A percentile compares a stretch with the other conserved stretches of the same genome.
Conservation (phyloP, 2,329 filamentous ascomycete species). For the Fusarium cicatricum region DNA sequence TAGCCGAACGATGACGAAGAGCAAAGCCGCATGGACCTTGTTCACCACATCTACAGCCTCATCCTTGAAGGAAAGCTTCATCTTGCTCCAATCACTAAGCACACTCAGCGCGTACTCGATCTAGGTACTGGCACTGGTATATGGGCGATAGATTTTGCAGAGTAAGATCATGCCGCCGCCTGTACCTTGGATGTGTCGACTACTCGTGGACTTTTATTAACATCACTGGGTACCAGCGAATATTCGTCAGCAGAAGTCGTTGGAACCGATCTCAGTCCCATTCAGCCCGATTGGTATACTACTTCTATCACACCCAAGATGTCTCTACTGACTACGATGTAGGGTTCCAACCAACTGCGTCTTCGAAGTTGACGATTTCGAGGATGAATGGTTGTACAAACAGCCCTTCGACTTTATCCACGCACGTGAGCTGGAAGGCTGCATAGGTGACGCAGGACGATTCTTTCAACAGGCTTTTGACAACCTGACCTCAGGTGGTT, state of each 20-base stretch:
- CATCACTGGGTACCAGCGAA: background rate
- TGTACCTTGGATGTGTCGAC: accelerated
- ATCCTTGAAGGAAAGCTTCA: slow-evolving; percentile 18
- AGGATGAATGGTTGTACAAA: slow-evolving; percentile 21
- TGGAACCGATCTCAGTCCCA: slow-evolving; percentile 25
- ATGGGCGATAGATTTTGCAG: slow-evolving; percentile 28
- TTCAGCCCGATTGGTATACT: slow-evolving; percentile 22
- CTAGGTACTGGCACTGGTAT: slow-evolving; percentile 28
- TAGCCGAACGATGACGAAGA: slow-evolving; percentile 28
- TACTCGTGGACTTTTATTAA: background rate
- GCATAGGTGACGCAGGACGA: background rate
- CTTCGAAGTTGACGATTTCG: slow-evolving; percentile 23
- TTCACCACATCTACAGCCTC: slow-evolving; percentile 25
- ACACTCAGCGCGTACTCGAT: slow-evolving; percentile 20
- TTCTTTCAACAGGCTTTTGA: background rate
- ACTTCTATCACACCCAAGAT: accelerated
- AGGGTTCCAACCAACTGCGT: slow-evolving; percentile 25
- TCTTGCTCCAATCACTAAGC: slow-evolving; percentile 9
- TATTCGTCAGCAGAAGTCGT: slow-evolving; percentile 17
- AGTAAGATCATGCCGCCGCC: background rate
- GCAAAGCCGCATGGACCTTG: slow-evolving; percentile 24
- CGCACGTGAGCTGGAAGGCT: slow-evolving; percentile 19
- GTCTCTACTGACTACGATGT: accelerated
- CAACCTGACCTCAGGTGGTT: background rate
- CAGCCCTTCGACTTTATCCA: slow-evolving; percentile 19